A percentile compares a stretch with the other conserved stretches of the same genome.
Evolutionary conservation across 2,329 filamentous ascomycete genomes (phyloP).

Genomic region (Fusarium sambucinum): DNA sequence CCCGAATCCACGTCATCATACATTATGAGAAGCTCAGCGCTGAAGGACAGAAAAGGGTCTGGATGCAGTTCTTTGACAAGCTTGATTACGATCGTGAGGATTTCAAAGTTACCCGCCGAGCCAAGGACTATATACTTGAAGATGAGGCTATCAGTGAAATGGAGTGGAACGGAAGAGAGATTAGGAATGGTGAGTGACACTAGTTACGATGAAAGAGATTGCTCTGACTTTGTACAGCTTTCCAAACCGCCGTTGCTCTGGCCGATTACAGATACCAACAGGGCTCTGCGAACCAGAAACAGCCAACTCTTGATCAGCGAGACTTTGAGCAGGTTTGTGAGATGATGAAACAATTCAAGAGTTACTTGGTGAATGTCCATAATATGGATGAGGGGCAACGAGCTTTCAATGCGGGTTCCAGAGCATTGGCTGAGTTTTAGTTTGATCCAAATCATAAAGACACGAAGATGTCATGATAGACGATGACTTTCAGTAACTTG

Average conservation of each 20-base stretch:
- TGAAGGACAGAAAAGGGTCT: not conserved
- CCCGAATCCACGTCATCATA: not conserved
- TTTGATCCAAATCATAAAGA: no score
- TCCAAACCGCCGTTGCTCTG: not conserved
- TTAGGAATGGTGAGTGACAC: not conserved
- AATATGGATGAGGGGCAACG: not conserved
- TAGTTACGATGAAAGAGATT: rapidly evolving
- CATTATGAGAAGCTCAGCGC: not conserved
- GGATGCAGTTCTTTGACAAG: not conserved
- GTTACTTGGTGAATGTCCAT: not conserved
- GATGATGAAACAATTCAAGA: not conserved
- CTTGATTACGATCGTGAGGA: not conserved
- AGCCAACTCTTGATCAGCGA: not conserved
- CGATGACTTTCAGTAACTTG: no score
- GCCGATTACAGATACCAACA: not conserved
- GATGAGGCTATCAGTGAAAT: not conserved
- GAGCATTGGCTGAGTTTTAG: not conserved
- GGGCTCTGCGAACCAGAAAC: not conserved
- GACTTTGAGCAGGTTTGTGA: not conserved
- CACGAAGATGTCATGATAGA: no score
- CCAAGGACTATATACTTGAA: not conserved
- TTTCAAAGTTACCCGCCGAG: not conserved
- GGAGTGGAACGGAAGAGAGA: not conserved
- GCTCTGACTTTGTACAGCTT: not conserved
- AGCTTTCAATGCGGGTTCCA: not conserved